Evolutionary conservation across 805 yeast genomes (phyloP).

Genomic region (Jamesozyma piceae): DNA sequence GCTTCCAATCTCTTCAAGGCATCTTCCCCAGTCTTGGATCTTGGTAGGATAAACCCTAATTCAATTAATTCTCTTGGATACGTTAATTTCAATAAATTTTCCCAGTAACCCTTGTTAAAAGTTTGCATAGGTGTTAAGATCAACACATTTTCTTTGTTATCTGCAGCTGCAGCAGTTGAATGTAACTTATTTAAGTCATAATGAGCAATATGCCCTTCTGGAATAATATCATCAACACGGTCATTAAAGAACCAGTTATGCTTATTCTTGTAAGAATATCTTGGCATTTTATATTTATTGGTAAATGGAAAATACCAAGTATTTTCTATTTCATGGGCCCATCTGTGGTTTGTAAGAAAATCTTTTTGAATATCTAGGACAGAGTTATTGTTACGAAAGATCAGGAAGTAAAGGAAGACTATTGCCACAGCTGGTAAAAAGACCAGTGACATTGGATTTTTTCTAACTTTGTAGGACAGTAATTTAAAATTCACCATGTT

Average conservation of each 20-base stretch:
- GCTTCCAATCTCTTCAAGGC: conserved; percentile 64
- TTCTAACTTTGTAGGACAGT: conserved; percentile 19
- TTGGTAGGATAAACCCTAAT: conserved; percentile 85
- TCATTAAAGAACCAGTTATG: conserved; percentile 39
- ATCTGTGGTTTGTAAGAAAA: conserved; percentile 23
- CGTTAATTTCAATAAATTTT: conserved; percentile 57
- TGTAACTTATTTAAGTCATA: conserved; percentile 75
- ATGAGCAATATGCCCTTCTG: conserved; percentile 69
- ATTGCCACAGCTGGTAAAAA: conserved; percentile 19
- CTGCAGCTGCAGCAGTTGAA: conserved; percentile 61
- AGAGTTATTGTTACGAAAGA: conserved; percentile 16
- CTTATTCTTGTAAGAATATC: conserved; percentile 38
- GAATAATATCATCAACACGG: conserved; percentile 45
- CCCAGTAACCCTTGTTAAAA: conserved; percentile 83
- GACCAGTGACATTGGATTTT: conserved; percentile 19
- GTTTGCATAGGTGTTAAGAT: conserved; percentile 85
- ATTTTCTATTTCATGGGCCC: conserved; percentile 31
- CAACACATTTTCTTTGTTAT: conserved; percentile 72
- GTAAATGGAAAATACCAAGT: conserved; percentile 31
- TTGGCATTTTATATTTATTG: conserved; percentile 31
- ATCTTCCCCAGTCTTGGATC: conserved; percentile 69
- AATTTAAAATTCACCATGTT: not conserved
- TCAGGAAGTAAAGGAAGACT: conserved; percentile 15
- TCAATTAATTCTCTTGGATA: conserved; percentile 83
- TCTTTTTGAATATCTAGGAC: conserved; percentile 19